Conservation (phyloP, 2,329 filamentous ascomycete genomes). For the Verticillium nonalfalfae region DNA sequence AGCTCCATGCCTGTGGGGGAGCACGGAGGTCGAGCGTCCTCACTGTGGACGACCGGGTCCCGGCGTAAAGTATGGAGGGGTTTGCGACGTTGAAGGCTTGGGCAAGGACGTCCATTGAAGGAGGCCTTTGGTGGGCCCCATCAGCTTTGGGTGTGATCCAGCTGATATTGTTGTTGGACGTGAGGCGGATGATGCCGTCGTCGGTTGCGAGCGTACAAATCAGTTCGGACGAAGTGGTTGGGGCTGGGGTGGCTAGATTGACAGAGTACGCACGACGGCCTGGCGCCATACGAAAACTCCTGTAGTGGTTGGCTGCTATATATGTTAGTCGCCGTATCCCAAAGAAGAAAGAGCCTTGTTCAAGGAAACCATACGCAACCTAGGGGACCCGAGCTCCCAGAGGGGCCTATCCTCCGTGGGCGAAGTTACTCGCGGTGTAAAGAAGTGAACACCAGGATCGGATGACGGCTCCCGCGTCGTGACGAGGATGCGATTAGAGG, state of each 20-base stretch:
- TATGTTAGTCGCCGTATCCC: not conserved
- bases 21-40: conserved; percentile 38
- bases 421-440: conserved; percentile 25
- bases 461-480: conserved; percentile 28
- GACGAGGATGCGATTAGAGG: conserved; percentile 33
- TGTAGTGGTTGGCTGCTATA: conserved; percentile 15
- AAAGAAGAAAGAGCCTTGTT: conserved; percentile 4
- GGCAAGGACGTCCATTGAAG: conserved; percentile 33
- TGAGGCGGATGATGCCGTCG: conserved; percentile 35
- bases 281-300: conserved; percentile 21
- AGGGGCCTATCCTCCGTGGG: conserved; percentile 19
- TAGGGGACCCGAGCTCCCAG: conserved; percentile 29
- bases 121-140: conserved; percentile 6
- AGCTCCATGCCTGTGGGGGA: conserved; percentile 23
- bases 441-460: conserved; percentile 26
- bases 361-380: conserved; percentile 15
- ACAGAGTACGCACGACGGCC: conserved; percentile 23
- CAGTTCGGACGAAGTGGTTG: conserved; percentile 11
- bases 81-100: conserved; percentile 39
- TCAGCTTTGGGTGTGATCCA: conserved; percentile 23
- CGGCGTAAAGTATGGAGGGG: conserved; percentile 41
- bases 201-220: conserved; percentile 32
- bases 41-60: conserved; percentile 40
- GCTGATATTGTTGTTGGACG: conserved; percentile 20
- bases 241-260: conserved; percentile 34